Percentiles rank a stretch among this genome's conserved stretches.
Conservation (phyloP, 176 grass and related monocot species). For the Cocos nucifera region DNA sequence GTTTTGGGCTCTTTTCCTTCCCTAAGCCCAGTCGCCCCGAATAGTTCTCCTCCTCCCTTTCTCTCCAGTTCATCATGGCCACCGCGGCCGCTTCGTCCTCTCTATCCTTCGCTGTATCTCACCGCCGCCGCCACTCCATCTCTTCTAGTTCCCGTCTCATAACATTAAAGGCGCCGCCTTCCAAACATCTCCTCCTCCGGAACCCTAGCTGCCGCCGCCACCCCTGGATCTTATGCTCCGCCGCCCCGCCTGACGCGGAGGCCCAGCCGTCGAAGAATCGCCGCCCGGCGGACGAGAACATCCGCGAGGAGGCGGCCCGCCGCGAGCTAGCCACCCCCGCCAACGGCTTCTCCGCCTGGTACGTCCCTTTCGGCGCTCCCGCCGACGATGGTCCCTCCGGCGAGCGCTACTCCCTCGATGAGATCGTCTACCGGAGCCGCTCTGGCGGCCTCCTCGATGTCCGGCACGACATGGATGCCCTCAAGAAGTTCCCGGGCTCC, state of each 20-base stretch:
- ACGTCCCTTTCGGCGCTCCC: conserved; percentile 18
- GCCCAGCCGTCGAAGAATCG: conserved; percentile 27
- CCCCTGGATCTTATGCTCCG: conserved; percentile 32
- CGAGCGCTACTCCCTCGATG: conserved; percentile 86
- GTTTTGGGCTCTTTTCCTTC: too few relatives aligned
- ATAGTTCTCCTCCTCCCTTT: conserved; percentile 12
- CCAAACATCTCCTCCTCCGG: conserved; percentile 6
- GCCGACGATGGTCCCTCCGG: conserved; percentile 16
- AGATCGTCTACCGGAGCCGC: conserved; percentile 83
- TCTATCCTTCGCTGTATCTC: conserved; percentile 39
- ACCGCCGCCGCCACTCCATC: conserved; percentile 22
- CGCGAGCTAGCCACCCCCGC: conserved; percentile 29
- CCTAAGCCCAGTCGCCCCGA: too few relatives aligned
- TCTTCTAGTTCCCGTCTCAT: conserved; percentile 1
- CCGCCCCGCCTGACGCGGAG: conserved; percentile 1
- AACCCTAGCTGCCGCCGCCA: background rate
- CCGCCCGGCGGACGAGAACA: conserved; percentile 69
- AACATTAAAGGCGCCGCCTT: too few relatives aligned
- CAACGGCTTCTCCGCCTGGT: conserved; percentile 53
- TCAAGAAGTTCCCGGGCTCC: conserved; percentile 47
- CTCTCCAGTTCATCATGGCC: conserved; percentile 47
- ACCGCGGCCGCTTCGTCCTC: conserved; percentile 25
- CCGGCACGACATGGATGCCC: conserved; percentile 66
- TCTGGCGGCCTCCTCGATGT: conserved; percentile 86
- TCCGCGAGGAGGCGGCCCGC: conserved; percentile 73